phyloP scores from a whole-genome alignment of 2,329 filamentous ascomycete species.

The Pseudomassariella vexata region DNA sequence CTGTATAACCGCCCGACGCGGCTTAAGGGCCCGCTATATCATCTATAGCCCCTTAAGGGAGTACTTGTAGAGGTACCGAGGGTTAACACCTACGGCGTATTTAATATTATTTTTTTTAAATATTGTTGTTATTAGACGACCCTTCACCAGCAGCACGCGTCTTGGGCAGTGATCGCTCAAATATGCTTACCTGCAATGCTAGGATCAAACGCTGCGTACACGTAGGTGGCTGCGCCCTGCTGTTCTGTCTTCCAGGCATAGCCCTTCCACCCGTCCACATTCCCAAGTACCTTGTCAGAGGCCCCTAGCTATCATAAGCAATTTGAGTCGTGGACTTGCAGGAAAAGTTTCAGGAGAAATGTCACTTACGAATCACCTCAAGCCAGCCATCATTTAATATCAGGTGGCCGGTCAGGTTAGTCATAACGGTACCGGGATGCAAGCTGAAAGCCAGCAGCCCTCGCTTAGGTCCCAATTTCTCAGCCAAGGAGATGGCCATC shows the following conservation, averaged over 20 bases:
- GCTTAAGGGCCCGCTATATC: no score
- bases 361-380: background rate
- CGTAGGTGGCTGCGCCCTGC: constrained; percentile 21
- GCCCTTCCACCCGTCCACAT: background rate
- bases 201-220: constrained; percentile 24
- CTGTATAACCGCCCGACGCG: no score
- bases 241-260: constrained; percentile 17
- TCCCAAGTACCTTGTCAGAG: background rate
- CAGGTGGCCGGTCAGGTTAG: background rate
- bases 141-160: no score
- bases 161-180: background rate
- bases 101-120: no score
- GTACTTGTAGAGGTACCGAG: no score
- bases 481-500: background rate
- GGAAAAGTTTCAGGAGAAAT: no score
- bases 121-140: no score
- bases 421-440: background rate
- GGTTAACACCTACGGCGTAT: no score
- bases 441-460: background rate
- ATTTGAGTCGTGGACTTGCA: background rate
- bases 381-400: background rate
- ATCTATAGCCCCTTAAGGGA: no score
- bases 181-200: background rate
- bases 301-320: background rate
- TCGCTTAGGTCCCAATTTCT: background rate